Evolutionary conservation across 2,329 filamentous ascomycete genomes (phyloP).

Genomic region (Fusarium pininemorale): DNA sequence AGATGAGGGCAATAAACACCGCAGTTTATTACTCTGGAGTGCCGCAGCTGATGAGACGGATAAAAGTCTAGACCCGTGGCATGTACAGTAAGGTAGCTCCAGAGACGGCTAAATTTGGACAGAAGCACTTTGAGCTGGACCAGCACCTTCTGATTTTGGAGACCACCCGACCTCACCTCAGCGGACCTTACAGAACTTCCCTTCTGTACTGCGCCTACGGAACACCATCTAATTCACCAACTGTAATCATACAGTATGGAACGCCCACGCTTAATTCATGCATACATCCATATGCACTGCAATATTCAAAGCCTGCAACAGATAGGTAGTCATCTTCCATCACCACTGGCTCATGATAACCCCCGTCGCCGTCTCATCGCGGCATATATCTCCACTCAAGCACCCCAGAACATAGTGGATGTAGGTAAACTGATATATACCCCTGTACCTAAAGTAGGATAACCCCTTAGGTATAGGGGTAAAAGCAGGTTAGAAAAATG

Average conservation of each 20-base stretch:
- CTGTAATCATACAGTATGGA: neutral
- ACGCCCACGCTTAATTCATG: conserved; percentile 5
- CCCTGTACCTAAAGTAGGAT: too few species aligned
- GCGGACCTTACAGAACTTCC: neutral
- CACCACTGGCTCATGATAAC: conserved; percentile 8
- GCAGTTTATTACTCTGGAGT: neutral
- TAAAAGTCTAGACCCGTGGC: neutral
- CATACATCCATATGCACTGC: neutral
- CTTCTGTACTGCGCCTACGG: neutral
- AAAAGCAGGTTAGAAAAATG: too few species aligned
- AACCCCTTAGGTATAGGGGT: too few species aligned
- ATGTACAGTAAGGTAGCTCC: neutral
- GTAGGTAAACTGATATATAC: too few species aligned
- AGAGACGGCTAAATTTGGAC: neutral
- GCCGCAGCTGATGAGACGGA: conserved; percentile 1
- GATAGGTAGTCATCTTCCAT: neutral
- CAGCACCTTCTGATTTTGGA: conserved; percentile 23
- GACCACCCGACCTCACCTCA: neutral
- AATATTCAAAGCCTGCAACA: neutral
- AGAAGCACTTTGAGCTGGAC: neutral
- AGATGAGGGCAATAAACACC: conserved; percentile 21
- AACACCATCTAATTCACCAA: neutral
- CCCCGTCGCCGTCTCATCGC: conserved; percentile 18
- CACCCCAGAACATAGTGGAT: conserved; percentile 15
- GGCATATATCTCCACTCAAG: conserved; percentile 21